Percentiles rank a stretch among this genome's conserved stretches.
These are phyloP conservation scores for Cordyceps pruinosa DNA, from an alignment of 2,329 filamentous ascomycete genomes.

Conservation along the genomic window DNA sequence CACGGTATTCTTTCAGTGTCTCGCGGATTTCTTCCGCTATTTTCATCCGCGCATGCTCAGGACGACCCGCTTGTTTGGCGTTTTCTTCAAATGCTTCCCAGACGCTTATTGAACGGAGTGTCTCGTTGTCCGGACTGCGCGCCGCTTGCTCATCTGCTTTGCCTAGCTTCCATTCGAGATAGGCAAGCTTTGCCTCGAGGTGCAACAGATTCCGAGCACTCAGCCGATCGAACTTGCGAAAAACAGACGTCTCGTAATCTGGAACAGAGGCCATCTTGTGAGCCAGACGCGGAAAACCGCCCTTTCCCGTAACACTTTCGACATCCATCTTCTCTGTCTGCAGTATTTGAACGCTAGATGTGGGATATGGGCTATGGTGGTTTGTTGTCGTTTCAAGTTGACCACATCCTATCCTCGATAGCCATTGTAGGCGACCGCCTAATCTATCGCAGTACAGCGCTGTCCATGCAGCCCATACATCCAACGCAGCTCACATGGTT, in stretches of 20 bases:
- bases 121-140: conserved; percentile 6
- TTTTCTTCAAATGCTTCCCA: conserved; percentile 13
- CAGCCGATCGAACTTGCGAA: conserved; percentile 9
- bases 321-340: not conserved
- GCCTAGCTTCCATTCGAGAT: not conserved
- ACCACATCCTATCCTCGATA: not conserved
- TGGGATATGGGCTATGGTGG: not conserved
- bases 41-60: not conserved
- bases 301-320: not conserved
- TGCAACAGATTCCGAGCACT: conserved; percentile 6
- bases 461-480: not conserved
- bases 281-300: not conserved
- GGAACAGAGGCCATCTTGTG: not conserved
- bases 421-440: too few relatives aligned
- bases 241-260: conserved; percentile 12
- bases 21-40: not conserved
- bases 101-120: not conserved
- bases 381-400: not conserved
- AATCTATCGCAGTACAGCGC: too few relatives aligned
- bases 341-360: not conserved
- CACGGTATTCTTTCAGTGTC: not conserved
- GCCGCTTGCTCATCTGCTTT: conserved; percentile 1
- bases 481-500: not conserved
- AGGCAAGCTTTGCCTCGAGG: not conserved
- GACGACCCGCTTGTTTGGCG: not conserved